Conservation (phyloP, 1,284 basidiomycete species). For the Afroboletus lepidellus region DNA sequence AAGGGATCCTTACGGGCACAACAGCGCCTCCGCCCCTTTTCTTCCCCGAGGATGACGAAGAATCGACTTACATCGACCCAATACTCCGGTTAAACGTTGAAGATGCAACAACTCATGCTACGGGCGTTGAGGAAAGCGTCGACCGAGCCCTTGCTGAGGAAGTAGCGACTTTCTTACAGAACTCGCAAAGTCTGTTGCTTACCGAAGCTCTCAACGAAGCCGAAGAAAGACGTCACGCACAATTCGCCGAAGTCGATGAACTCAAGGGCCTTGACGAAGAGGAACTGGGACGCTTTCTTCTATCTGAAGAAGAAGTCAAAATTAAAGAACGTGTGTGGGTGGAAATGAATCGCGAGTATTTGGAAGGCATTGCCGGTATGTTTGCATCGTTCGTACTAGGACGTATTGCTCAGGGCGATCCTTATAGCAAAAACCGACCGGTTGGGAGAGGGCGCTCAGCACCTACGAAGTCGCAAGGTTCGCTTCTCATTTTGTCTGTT, state of each 20-base stretch:
- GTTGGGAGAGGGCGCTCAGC: slow-evolving; percentile 43
- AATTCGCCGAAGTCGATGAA: slow-evolving; percentile 57
- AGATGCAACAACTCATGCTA: slow-evolving; percentile 14
- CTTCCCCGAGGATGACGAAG: slow-evolving; percentile 42
- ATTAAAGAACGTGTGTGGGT: slow-evolving; percentile 97
- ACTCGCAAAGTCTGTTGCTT: slow-evolving; percentile 54
- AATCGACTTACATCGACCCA: slow-evolving; percentile 57
- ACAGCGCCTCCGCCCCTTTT: slow-evolving; percentile 37
- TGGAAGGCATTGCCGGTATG: slow-evolving; percentile 85
- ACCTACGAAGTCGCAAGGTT: slow-evolving; percentile 73
- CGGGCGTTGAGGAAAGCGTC: slow-evolving; percentile 44
- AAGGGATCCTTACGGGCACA: slow-evolving; percentile 39
- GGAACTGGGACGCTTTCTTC: slow-evolving; percentile 84
- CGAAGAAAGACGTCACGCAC: slow-evolving; percentile 54
- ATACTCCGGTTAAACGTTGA: slow-evolving; percentile 41
- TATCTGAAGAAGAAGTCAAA: slow-evolving; percentile 83
- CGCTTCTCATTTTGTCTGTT: slow-evolving; percentile 40
- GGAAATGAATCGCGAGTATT: slow-evolving; percentile 91
- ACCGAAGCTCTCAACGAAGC: slow-evolving; percentile 61
- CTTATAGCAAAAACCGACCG: slow-evolving; percentile 67
- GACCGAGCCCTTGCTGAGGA: slow-evolving; percentile 62
- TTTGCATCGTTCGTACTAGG: slow-evolving; percentile 17
- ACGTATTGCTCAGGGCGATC: slow-evolving; percentile 44
- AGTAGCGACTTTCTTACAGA: slow-evolving; percentile 61
- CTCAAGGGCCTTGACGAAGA: slow-evolving; percentile 86